Percentiles rank a stretch among this genome's conserved stretches.
Conservation (phyloP, 2,329 filamentous ascomycete genomes). For the Coleophoma crateriformis region DNA sequence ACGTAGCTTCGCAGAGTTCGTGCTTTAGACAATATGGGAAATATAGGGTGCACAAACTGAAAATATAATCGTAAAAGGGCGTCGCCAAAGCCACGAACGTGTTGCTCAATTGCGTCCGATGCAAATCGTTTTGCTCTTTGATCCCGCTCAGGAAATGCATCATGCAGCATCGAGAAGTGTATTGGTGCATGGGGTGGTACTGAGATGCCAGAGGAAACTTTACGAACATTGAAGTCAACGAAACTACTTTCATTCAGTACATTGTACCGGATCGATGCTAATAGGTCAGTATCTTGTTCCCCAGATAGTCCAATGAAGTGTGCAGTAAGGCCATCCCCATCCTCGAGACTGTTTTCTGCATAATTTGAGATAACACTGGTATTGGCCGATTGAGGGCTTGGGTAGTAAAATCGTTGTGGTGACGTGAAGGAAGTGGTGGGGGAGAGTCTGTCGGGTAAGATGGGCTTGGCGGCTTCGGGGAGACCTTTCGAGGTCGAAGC, state of each 20-base stretch:
- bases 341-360: conserved; percentile 33
- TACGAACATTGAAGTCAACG: conserved; percentile 38
- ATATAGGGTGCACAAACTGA: conserved; percentile 36
- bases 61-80: conserved; percentile 39
- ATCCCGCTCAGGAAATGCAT: conserved; percentile 38
- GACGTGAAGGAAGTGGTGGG: not conserved
- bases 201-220: conserved; percentile 32
- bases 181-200: conserved; percentile 32
- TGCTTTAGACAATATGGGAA: conserved; percentile 38
- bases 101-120: conserved; percentile 36
- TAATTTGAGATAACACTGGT: not conserved
- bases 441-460: not conserved
- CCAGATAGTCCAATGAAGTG: conserved; percentile 38
- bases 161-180: conserved; percentile 39
- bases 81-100: conserved; percentile 34
- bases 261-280: conserved; percentile 40
- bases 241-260: conserved; percentile 37
- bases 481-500: not conserved
- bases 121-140: conserved; percentile 30
- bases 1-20: conserved; percentile 35
- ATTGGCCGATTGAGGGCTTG: conserved; percentile 4
- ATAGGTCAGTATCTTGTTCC: conserved; percentile 41
- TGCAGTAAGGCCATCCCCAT: conserved; percentile 34
- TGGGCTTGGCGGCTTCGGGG: not conserved
- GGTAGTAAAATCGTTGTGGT: not conserved